A percentile compares a stretch with the other conserved stretches of the same genome.
phyloP scores from a whole-genome alignment of 73 alveolate genomes.

The Symbiodinium pilosum region DNA sequence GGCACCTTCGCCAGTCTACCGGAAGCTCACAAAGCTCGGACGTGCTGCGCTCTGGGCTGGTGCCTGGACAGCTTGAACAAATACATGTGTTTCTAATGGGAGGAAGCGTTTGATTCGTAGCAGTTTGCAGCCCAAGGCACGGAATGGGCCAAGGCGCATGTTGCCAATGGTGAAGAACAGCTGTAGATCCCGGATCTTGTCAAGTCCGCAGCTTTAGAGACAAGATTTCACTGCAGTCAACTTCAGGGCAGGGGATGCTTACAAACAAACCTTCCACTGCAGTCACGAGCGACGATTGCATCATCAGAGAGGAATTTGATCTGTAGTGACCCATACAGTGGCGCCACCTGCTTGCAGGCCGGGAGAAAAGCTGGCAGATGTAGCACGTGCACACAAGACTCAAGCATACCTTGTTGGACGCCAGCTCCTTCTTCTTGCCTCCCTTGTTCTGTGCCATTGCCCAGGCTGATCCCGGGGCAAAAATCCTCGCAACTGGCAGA shows the following conservation, averaged over 20 bases:
- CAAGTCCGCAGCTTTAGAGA: too few species aligned
- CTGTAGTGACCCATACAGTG: constrained; percentile 58
- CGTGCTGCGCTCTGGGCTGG: constrained; percentile 64
- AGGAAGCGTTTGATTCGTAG: not conserved
- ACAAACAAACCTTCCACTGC: too few species aligned
- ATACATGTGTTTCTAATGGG: too few species aligned
- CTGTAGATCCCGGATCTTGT: constrained; percentile 53
- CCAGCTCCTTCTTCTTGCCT: constrained; percentile 76
- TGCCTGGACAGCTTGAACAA: not conserved
- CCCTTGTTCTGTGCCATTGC: constrained; percentile 61
- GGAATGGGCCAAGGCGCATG: constrained; percentile 44
- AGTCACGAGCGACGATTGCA: constrained; percentile 10
- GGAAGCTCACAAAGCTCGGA: constrained; percentile 90
- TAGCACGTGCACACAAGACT: not conserved
- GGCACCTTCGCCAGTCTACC: constrained; percentile 67
- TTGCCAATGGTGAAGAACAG: constrained; percentile 50
- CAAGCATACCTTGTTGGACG: constrained; percentile 41
- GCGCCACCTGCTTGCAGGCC: constrained; percentile 8
- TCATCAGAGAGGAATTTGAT: constrained; percentile 62
- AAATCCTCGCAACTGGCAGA: constrained; percentile 22
- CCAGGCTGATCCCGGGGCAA: constrained; percentile 77
- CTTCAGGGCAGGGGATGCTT: too few species aligned
- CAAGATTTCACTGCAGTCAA: too few species aligned
- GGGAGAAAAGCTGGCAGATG: not conserved
- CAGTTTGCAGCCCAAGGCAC: constrained; percentile 9